phyloP scores from a whole-genome alignment of 2,329 filamentous ascomycete genomes.

The Biscogniauxia sp. region DNA sequence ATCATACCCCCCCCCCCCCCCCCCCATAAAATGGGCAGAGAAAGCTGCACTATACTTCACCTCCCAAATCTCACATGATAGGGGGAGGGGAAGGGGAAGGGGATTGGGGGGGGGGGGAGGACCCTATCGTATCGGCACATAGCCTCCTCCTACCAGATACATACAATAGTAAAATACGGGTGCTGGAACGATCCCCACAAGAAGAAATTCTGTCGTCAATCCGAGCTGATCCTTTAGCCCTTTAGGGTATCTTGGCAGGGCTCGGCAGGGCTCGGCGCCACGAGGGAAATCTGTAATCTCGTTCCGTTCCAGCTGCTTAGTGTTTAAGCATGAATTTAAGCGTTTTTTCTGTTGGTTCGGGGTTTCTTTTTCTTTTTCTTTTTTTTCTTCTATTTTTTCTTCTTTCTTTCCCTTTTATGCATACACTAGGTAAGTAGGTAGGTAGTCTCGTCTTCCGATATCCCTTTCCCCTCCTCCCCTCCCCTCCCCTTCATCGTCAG shows the following conservation, averaged over 20 bases:
- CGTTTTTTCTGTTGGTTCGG: conserved; percentile 8
- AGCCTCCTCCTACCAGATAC: neutral
- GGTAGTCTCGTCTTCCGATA: no score
- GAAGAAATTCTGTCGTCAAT: neutral
- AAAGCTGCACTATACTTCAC: neutral
- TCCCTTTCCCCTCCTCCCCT: no score
- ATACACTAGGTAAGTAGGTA: no score
- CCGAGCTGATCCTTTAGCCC: neutral
- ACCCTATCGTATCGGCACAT: neutral
- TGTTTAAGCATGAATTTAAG: conserved; percentile 36
- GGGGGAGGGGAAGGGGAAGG: no score
- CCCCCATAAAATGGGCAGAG: neutral
- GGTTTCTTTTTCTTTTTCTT: neutral
- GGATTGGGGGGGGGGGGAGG: no score
- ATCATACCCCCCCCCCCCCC: no score
- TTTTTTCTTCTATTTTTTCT: neutral
- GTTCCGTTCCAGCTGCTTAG: conserved; percentile 1
- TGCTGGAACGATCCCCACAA: neutral
- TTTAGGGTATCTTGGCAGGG: neutral
- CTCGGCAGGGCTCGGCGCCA: neutral
- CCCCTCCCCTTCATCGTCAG: neutral
- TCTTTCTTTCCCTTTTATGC: neutral
- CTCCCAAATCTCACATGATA: neutral
- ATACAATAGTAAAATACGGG: neutral
- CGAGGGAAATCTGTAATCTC: conserved; percentile 16